phyloP scores from a whole-genome alignment of 2,329 filamentous ascomycete species.

The Fusarium sp. region DNA sequence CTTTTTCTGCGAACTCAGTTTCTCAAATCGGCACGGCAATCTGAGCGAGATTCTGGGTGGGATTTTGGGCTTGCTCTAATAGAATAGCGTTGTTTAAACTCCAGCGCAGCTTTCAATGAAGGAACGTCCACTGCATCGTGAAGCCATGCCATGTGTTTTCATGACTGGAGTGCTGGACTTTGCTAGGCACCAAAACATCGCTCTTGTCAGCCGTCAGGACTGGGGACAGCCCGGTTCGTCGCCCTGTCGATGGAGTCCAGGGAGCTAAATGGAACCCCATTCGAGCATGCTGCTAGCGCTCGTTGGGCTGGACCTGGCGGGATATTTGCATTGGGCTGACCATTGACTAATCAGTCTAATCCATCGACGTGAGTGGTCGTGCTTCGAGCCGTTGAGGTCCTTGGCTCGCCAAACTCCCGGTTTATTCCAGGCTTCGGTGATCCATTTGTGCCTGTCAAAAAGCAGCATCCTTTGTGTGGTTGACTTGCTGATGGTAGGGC shows the following conservation, averaged over 20 bases:
- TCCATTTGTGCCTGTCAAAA: constrained; percentile 35
- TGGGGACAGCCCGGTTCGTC: constrained; percentile 41
- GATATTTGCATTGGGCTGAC: constrained; percentile 29
- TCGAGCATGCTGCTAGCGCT: constrained; percentile 41
- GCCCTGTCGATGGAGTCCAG: constrained; percentile 40
- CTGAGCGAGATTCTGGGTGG: constrained; percentile 2
- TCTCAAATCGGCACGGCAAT: constrained; percentile 6
- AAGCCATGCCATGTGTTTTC: constrained; percentile 25
- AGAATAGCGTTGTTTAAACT: constrained; percentile 14
- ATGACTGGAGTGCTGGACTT: constrained; percentile 2
- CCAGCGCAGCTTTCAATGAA: background rate
- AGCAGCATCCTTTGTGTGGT: constrained; percentile 20
- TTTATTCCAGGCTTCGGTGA: constrained; percentile 34
- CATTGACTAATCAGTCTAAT: constrained; percentile 36
- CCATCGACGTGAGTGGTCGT: constrained; percentile 27
- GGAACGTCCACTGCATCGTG: constrained; percentile 11
- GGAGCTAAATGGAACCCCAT: constrained; percentile 26
- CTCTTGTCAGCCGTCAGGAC: constrained; percentile 44
- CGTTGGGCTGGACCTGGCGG: constrained; percentile 44
- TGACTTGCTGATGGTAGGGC: constrained; percentile 35
- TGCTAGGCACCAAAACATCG: constrained; percentile 40
- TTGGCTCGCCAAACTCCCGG: constrained; percentile 36
- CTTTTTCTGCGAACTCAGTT: constrained; percentile 30
- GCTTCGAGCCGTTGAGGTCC: constrained; percentile 28
- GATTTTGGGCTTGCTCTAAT: background rate